These are phyloP conservation scores for Chlamydomonas schloesseri DNA, from an alignment of 139 green algal genomes.

Conservation along the genomic window DNA sequence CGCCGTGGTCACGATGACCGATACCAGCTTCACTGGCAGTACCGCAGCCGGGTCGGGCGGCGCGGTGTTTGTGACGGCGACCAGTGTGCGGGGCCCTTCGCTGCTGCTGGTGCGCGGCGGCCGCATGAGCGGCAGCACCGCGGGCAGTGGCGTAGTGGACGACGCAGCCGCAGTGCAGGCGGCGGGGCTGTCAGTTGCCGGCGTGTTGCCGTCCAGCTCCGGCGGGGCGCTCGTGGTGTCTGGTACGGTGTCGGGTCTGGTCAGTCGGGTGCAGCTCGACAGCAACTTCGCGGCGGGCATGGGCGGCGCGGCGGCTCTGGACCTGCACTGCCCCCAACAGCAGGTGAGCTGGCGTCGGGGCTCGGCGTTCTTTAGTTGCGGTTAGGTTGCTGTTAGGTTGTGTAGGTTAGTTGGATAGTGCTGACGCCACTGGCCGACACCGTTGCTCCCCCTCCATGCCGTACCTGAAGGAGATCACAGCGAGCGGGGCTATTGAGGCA, in stretches of 20 bases:
- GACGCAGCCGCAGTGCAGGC: not conserved
- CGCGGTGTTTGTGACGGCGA: not conserved
- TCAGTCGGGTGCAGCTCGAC: not conserved
- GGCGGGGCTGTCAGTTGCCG: not conserved
- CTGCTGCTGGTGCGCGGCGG: not conserved
- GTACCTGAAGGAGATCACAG: no score
- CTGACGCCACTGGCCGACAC: no score
- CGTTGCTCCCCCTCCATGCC: no score
- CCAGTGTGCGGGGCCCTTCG: not conserved
- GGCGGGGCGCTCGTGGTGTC: not conserved
- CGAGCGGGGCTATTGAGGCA: no score
- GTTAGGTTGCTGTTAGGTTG: no score
- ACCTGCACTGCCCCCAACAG: not conserved
- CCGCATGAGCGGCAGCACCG: not conserved
- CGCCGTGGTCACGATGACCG: not conserved
- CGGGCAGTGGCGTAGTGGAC: not conserved
- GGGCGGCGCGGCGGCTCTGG: not conserved
- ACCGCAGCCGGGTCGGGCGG: not conserved
- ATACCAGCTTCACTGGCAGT: not conserved
- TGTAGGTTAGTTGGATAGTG: no score
- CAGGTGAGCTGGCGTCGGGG: not conserved
- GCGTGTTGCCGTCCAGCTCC: not conserved
- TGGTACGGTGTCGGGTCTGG: not conserved
- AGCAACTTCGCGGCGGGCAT: not conserved
- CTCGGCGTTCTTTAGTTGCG: no score